Conservation (phyloP, 352 stramenopile genomes). For the Globisporangium orthogonon region DNA sequence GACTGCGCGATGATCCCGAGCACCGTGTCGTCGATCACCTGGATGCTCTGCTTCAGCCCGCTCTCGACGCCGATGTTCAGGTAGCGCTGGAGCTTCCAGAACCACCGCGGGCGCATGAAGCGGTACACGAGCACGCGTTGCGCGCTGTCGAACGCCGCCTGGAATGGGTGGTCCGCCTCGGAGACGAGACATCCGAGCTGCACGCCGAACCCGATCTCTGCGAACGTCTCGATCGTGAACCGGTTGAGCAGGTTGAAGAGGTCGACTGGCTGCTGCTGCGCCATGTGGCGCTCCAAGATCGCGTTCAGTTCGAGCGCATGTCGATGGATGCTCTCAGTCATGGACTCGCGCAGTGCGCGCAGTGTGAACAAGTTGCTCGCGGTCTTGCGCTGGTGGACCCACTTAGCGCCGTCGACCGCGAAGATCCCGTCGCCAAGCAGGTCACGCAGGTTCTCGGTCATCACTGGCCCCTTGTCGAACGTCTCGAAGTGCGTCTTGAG, state of each 20-base stretch:
- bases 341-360: conserved; percentile 11
- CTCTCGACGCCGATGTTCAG: conserved; percentile 27
- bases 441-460: conserved; percentile 15
- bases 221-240: conserved; percentile 65
- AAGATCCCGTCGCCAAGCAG: conserved; percentile 19
- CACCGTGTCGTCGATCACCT: conserved; percentile 30
- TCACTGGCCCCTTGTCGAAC: conserved; percentile 17
- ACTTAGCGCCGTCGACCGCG: conserved; percentile 13
- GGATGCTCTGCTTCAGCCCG: conserved; percentile 20
- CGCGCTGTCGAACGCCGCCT: conserved; percentile 40
- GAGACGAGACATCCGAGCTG: conserved; percentile 27
- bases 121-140: conserved; percentile 27
- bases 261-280: conserved; percentile 17
- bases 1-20: conserved; percentile 32
- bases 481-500: conserved; percentile 19
- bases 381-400: conserved; percentile 17
- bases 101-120: conserved; percentile 27
- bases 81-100: conserved; percentile 40
- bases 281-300: conserved; percentile 3
- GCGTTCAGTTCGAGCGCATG: conserved; percentile 8
- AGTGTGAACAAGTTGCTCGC: conserved; percentile 16
- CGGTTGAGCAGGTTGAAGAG: conserved; percentile 32
- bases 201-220: conserved; percentile 64
- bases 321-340: conserved; percentile 12
- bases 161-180: conserved; percentile 36